phyloP scores from a whole-genome alignment of 441 rosid species.

The Adansonia rubrostipa region DNA sequence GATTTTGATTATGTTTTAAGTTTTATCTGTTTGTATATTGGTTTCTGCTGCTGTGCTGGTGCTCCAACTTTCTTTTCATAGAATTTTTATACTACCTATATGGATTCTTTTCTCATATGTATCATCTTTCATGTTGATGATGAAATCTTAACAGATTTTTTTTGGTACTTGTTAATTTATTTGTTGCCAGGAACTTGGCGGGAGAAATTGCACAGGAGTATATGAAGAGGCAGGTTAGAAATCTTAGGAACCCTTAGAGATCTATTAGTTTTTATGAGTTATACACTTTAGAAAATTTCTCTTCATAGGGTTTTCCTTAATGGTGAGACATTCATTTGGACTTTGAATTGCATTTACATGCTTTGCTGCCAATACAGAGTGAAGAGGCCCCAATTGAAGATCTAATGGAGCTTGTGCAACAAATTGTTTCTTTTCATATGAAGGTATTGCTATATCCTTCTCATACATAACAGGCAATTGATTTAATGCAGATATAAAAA shows the following conservation, averaged over 20 bases:
- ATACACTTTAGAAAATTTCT: not conserved
- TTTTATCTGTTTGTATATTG: not conserved
- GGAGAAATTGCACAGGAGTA: conserved; percentile 92
- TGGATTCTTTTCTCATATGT: not conserved
- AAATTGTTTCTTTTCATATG: conserved; percentile 97
- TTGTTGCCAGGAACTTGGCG: conserved; percentile 70
- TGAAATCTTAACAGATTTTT: not conserved
- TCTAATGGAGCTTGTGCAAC: conserved; percentile 83
- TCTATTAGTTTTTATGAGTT: not conserved
- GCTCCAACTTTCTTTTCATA: not conserved
- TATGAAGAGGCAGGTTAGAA: conserved; percentile 74
- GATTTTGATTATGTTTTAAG: not conserved
- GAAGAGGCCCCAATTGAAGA: conserved; percentile 73
- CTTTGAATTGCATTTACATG: conserved; percentile 4
- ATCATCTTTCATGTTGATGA: not conserved
- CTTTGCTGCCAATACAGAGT: conserved; percentile 46
- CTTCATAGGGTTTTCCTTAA: conserved; percentile 19
- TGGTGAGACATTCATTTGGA: not conserved
- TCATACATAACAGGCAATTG: not conserved
- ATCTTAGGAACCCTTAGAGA: conserved; percentile 3
- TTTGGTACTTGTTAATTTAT: not conserved
- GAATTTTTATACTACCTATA: not conserved
- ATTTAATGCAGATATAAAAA: not conserved
- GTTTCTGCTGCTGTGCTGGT: not conserved
- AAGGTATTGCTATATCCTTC: conserved; percentile 51